Base-by-base conservation (phyloP, 139 green algal genomes). In the Edaphochlamys debaryana region DNA sequence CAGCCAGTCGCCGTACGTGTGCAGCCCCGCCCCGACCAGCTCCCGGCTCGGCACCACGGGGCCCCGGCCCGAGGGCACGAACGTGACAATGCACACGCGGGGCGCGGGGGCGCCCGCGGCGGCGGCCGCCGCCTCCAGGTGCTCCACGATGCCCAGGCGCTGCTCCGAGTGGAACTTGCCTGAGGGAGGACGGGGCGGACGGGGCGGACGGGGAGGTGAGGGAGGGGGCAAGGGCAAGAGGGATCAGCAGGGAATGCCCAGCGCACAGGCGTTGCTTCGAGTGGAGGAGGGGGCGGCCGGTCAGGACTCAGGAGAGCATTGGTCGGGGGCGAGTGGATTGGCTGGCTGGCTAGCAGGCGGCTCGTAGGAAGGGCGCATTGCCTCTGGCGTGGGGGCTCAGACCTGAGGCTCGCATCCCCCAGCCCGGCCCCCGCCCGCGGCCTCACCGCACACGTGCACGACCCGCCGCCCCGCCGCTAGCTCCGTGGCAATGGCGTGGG, bases 91-190 rank as follows among this genome's bases (percentile, higher is more conserved):
- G 38, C 80, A 23, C 25, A 88, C 79, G 22, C 56, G 34, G 40
- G 74, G 69, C 0, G 11, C 60, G 0, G 81, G 60, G 2, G 60
- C 85, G 22, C 77, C 70, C 2, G 17, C 30, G n/a, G n/a, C n/a
- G 0, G 81, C 48, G 2, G 60, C 85, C 29, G 80, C 70, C 2
- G 17, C 30, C 36, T 56, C 62, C 60, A 93, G 64, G 76, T 90
- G 90, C 79, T 91, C 90, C 22, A 71, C 69, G 32, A 93, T 89
- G 54, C 90, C 90, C 60, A 93, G 72, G 23, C 83, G n/a, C 30
- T 79, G 52, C 84, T 93, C 90, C n/a, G 30, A 78, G 63, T 93
- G 90, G 15, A 90, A 89, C 70, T 92, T 92, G 68, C 90, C 90
- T 82, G 64, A 3, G 29, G 69, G 29, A 5, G 40, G 38, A 40